Base-by-base conservation (phyloP, 768 basidiomycete species). In the Agaricus blazei region DNA sequence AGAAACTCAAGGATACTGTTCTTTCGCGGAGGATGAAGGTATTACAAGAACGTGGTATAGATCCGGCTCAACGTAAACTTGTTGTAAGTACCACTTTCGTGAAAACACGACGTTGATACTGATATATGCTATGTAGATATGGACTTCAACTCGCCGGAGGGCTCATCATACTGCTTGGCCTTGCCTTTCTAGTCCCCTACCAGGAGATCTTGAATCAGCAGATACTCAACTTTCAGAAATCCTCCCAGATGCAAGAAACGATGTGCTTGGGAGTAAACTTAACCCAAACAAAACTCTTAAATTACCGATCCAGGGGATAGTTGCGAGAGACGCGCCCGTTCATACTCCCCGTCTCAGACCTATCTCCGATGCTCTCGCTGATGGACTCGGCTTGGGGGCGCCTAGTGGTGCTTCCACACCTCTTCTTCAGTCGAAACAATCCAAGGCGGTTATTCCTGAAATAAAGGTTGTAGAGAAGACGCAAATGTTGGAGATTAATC, bases 401-500 rank as follows among this genome's bases (percentile, higher is more conserved):
- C 15, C 52, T 15, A 43, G 52, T 47, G 24, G 24, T n/a, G 11
- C 37, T 4, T 37, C 48, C 11, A 48, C 48, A 34, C 29, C n/a
- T 12, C 29, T 7, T 24, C 29, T 7, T 48, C 14, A 8, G 29
- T 15, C 28, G 2, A 50, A 50, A 19, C 37, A 31, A 24, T 8
- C 38, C 9, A 50, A 38, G 15, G 49, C 40, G 7, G 27, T 50
- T 27, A 12, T 41, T 15, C 49, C 49, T 19, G 49, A 50, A 49
- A 82, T 92, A 67, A 93, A 89, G 66, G 92, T 98, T 29, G 81
- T 94, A 45, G 93, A 99, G 72, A 98, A 97, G 64, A 83, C 88
- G 0, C 94, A 95, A 70, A 98, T 98, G 95, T 78, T 86, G 50
- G 97, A 99, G 74, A 97, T 98, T 65, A 99, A 99, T 64, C 96